Base-by-base conservation (phyloP, 495 filamentous ascomycete species). In the Trichoderma virens region DNA sequence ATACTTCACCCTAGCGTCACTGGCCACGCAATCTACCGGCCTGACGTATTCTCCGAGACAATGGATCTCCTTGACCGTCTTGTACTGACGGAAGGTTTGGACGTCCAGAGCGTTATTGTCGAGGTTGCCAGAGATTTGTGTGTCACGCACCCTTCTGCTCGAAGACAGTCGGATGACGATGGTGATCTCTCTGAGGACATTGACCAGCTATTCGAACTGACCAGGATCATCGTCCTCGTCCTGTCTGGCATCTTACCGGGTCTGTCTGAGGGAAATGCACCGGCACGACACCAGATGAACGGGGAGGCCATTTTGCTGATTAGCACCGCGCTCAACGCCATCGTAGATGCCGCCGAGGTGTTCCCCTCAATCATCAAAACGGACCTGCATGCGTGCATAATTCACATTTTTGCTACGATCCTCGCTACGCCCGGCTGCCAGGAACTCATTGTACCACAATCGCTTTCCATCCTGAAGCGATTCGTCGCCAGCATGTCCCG, bases 281-380 rank as follows among this genome's bases (percentile, higher is more conserved):
- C 85, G 62, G 85, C 86, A 51, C 89, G 90, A 25, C 82, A 87
- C 65, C 83, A 86, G 62, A 81, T 91, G 68, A 86, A 85, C 1
- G 92, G 97, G 64, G 95, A 98, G 72, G 88, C 91, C 6, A 79
- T 93, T 28, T 77, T 87, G 1, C 84, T 98, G n/a, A 85, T 96
- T 56, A 86, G 86, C 34, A 82, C 88, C 1, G 84, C 92, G 3
- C 81, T 99, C 20, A 86, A 91, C 67, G 90, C 95, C 11, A 84
- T 99, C 2, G 94, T 97, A 0, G 91, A 97, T 68, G 91, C 93
- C 1, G 91, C 95, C 8, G 90, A 93, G 59, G 91, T 97, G 18
- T 99, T 99, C 76, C 94, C 94, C 0, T 86, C 90, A 0, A 90
- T 99, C 67, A 99, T 99, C 76, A 92, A 92, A 73, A 92, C 92